phyloP scores from a whole-genome alignment of 345 rosid species.

The Brassica napus region Da-Ae NC_063434.1:30479501-30480000 shows the following conservation, averaged over 20 bases:
- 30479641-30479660: conserved; percentile 76
- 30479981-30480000: conserved; percentile 66
- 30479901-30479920: conserved; percentile 68
- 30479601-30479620: conserved; percentile 65
- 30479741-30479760: conserved; percentile 61
- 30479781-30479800: conserved; percentile 72
- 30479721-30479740: conserved; percentile 71
- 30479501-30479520: conserved; percentile 70
- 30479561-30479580: conserved; percentile 68
- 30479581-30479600: conserved; percentile 70
- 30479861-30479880: conserved; percentile 24
- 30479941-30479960: conserved; percentile 59
- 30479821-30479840: conserved; percentile 49
- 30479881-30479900: conserved; percentile 69
- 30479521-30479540: conserved; percentile 64
- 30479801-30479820: conserved; percentile 55
- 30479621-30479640: conserved; percentile 63
- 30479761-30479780: conserved; percentile 63
- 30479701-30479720: conserved; percentile 63
- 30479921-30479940: conserved; percentile 54
- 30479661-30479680: conserved; percentile 80
- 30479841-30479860: background rate
- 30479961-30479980: conserved; percentile 66
- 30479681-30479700: conserved; percentile 67
- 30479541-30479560: conserved; percentile 74